phyloP scores from a whole-genome alignment of 345 rosid genomes.

The Moringa oleifera region DNA sequence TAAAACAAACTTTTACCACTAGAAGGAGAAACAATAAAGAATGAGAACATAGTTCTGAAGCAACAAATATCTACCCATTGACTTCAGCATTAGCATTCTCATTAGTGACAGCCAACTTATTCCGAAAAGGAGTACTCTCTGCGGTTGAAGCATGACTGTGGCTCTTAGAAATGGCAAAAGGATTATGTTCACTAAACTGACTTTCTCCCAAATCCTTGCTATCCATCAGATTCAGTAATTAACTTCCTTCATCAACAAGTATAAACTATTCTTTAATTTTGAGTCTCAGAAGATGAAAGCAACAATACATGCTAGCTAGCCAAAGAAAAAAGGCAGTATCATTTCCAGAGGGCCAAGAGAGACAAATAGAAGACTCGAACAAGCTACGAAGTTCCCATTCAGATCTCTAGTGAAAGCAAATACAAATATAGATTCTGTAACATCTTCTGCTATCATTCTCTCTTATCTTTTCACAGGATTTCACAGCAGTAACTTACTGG shows the following conservation, averaged over 20 bases:
- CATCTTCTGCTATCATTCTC: neutral
- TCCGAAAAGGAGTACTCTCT: slow-evolving; percentile 23
- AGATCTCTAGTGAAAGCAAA: slow-evolving; percentile 5
- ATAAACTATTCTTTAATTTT: no score
- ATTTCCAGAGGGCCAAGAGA: neutral
- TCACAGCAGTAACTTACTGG: neutral
- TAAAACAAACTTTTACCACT: neutral
- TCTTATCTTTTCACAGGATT: neutral
- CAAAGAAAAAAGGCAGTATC: neutral
- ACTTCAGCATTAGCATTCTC: slow-evolving; percentile 19
- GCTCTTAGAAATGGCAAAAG: slow-evolving; percentile 24
- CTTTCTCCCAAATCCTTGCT: slow-evolving; percentile 3
- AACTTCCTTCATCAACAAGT: neutral
- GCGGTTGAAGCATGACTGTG: slow-evolving; percentile 14
- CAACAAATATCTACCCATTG: slow-evolving; percentile 2
- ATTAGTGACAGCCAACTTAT: slow-evolving; percentile 22
- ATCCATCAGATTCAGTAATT: slow-evolving; percentile 13
- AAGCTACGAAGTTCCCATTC: slow-evolving; percentile 10
- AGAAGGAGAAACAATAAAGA: slow-evolving; percentile 1
- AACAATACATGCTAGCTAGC: neutral
- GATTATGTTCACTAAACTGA: slow-evolving; percentile 7
- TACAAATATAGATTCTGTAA: neutral
- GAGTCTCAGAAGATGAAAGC: neutral
- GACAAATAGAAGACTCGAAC: no score
- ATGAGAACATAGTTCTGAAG: neutral